Evolutionary conservation across 306 rosid species (phyloP), one percentile per base, ranked within the genome.

Genomic region (Styphnolobium japonicum): DNA sequence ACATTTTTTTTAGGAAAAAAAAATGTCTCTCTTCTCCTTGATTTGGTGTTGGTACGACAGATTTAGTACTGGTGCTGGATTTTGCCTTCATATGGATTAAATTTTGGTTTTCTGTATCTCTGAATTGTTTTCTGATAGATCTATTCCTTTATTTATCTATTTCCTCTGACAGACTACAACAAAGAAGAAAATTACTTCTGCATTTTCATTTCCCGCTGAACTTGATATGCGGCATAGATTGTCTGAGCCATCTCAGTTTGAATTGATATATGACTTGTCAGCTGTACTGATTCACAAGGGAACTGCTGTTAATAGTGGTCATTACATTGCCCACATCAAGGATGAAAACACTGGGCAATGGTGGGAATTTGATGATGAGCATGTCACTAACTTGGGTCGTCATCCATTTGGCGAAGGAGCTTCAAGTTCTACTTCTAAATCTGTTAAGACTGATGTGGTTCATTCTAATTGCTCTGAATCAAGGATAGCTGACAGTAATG

Each of bases 291-390:
- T 91, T 84, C 96, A 91, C 84, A 91, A 89, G 84, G 96, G 96
- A 67, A 91, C 90, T 57, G 90, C 93, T 22, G 96, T 86, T 55
- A 91, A 91, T 73, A 91, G 96, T 84, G 96, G 96, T 57, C 96
- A 91, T 75, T 91, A 91, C 77, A 74, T 91, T 27, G 93, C 96
- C 12, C 96, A 91, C 63, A 73, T 91, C 69, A 91, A 91, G 78
- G 93, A 91, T 76, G 91, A 89, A 76, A 85, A 86, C 73, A 84
- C 91, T 23, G 91, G 96, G 77, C 91, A 85, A 69, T 91, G 96
- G 96, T 91, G 96, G 96, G 93, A 91, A 73, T 89, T 91, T 53
- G 96, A 91, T 23, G 96, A 91, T 69, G 96, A 91, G 76, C 80
- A 71, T 55, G 93, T 91, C 64, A 84, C 88, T 42, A 79, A 89